phyloP scores from a whole-genome alignment of 2,329 filamentous ascomycete species.

The Rutstroemia sp. region DNA sequence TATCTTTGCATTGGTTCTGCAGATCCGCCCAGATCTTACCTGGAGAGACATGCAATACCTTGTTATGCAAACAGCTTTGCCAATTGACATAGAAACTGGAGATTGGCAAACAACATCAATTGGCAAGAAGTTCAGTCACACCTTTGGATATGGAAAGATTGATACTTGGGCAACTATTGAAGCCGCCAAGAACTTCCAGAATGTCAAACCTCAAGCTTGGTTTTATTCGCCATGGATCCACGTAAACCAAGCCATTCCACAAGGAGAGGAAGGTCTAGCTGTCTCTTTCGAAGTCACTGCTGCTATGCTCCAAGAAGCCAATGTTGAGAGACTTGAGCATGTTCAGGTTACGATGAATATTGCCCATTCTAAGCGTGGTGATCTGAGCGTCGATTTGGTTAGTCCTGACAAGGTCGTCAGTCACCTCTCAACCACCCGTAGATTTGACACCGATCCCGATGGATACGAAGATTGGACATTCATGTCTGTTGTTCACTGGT shows the following conservation, averaged over 20 bases:
- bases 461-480: slow-evolving; percentile 98
- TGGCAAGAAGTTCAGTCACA: slow-evolving; percentile 86
- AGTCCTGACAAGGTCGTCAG: slow-evolving; percentile 78
- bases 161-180: slow-evolving; percentile 83
- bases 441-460: slow-evolving; percentile 53
- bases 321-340: slow-evolving; percentile 83
- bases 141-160: slow-evolving; percentile 92
- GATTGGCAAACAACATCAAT: slow-evolving; percentile 78
- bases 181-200: slow-evolving; percentile 74
- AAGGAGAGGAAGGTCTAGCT: slow-evolving; percentile 72
- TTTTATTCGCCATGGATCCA: slow-evolving; percentile 90
- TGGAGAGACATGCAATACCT: slow-evolving; percentile 97
- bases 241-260: slow-evolving; percentile 76
- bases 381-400: slow-evolving; percentile 84
- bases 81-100: slow-evolving; percentile 63
- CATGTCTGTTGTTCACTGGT: slow-evolving; percentile 97
- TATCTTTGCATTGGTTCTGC: slow-evolving; percentile 80
- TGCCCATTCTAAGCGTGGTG: slow-evolving; percentile 77
- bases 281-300: slow-evolving; percentile 76
- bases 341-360: slow-evolving; percentile 98
- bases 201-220: slow-evolving; percentile 95
- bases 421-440: slow-evolving; percentile 71
- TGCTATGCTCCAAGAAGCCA: slow-evolving; percentile 73
- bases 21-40: slow-evolving; percentile 75
- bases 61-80: slow-evolving; percentile 74